Conservation (phyloP, 495 filamentous ascomycete genomes). For the Cairneyella variabilis region DNA sequence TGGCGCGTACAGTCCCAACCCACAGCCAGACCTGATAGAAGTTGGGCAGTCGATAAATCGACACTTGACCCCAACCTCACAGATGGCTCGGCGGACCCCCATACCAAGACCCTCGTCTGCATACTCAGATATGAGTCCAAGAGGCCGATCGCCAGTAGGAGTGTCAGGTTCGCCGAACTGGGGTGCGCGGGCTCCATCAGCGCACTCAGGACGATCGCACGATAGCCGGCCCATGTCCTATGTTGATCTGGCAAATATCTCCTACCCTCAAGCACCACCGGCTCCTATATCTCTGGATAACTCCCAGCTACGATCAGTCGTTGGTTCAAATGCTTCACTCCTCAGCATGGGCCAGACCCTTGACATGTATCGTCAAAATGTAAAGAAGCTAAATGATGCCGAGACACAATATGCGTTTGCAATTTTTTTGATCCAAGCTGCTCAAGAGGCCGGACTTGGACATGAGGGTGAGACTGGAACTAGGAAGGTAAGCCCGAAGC, state of each 20-base stretch:
- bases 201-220: conserved; percentile 64
- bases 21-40: conserved; percentile 40
- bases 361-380: conserved; percentile 94
- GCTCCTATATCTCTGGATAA: conserved; percentile 73
- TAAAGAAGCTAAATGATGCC: conserved; percentile 92
- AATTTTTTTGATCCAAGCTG: conserved; percentile 83
- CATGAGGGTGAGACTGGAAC: conserved; percentile 30
- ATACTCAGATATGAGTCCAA: conserved; percentile 63
- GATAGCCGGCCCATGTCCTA: conserved; percentile 78
- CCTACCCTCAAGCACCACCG: conserved; percentile 78
- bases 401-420: conserved; percentile 92
- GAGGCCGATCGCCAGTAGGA: conserved; percentile 56
- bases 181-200: conserved; percentile 53
- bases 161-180: conserved; percentile 42
- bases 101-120: conserved; percentile 64
- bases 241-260: conserved; percentile 80
- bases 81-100: conserved; percentile 46
- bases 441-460: conserved; percentile 58
- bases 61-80: conserved; percentile 52
- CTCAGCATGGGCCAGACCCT: conserved; percentile 87
- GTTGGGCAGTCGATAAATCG: conserved; percentile 42
- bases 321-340: conserved; percentile 84
- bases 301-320: conserved; percentile 64
- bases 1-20: not conserved
- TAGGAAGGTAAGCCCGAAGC: conserved; percentile 38